These are phyloP conservation scores for Cicer cuneatum DNA, from an alignment of 306 rosid genomes.

Conservation along the genomic window DNA sequence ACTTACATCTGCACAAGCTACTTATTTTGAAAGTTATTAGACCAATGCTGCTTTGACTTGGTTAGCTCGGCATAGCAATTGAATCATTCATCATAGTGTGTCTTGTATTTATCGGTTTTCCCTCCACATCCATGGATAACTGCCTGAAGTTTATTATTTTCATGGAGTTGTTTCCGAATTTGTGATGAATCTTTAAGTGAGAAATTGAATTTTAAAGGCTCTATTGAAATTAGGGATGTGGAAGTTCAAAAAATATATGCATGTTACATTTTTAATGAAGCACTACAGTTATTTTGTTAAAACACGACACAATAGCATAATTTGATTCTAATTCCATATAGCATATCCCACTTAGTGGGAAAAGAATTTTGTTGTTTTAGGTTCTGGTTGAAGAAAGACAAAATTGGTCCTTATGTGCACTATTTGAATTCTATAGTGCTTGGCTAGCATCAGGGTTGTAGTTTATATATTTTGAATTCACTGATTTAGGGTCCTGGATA, in stretches of 20 bases:
- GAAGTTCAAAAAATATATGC: constrained; percentile 7
- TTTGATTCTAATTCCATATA: background rate
- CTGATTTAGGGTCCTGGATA: too few species aligned
- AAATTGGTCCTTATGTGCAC: background rate
- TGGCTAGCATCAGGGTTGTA: background rate
- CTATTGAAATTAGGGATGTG: background rate
- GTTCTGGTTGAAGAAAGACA: constrained; percentile 11
- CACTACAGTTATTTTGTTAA: background rate
- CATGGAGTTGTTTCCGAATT: too few species aligned
- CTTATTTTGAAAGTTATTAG: background rate
- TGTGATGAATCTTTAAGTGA: too few species aligned
- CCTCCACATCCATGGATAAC: background rate
- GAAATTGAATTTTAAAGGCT: too few species aligned
- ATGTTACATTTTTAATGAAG: background rate
- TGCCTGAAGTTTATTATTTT: background rate
- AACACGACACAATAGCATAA: background rate
- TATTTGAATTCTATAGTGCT: constrained; percentile 17
- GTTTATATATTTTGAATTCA: too few species aligned
- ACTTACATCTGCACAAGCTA: background rate
- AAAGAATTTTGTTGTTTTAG: background rate
- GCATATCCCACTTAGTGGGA: background rate
- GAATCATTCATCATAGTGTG: constrained; percentile 6
- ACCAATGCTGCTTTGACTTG: constrained; percentile 21
- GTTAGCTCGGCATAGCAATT: constrained; percentile 24
- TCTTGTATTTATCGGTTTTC: constrained; percentile 3